A percentile compares a stretch with the other conserved stretches of the same genome.
phyloP scores from a whole-genome alignment of 805 yeast genomes.

The Kodamaea kaohsiungensis region DNA sequence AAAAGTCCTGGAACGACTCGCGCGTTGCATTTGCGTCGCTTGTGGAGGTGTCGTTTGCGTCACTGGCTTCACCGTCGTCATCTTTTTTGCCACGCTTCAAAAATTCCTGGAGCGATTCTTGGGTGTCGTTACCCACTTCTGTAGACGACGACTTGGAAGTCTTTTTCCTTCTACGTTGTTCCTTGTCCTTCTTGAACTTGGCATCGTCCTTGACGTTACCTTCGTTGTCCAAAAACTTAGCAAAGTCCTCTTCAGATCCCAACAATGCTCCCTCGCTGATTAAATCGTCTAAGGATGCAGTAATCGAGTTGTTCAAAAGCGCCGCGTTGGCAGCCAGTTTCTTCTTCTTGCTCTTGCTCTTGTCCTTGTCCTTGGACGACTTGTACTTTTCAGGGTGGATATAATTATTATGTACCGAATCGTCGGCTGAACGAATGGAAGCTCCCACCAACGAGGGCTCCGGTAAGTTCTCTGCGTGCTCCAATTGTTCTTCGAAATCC shows the following conservation, averaged over 20 bases:
- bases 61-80: not conserved
- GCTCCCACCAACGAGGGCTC: conserved; percentile 57
- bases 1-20: conserved; percentile 6
- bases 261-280: conserved; percentile 47
- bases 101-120: conserved; percentile 9
- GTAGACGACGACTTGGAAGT: conserved; percentile 1
- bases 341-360: conserved; percentile 12
- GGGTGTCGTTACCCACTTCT: conserved; percentile 19
- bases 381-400: conserved; percentile 46
- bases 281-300: conserved; percentile 56
- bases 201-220: conserved; percentile 56
- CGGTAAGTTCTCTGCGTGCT: conserved; percentile 48
- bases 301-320: conserved; percentile 32
- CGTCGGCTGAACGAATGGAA: conserved; percentile 50
- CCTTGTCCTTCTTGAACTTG: conserved; percentile 9
- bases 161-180: conserved; percentile 1
- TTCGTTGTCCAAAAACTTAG: conserved; percentile 49
- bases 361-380: conserved; percentile 20
- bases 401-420: conserved; percentile 44
- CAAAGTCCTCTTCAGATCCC: conserved; percentile 55
- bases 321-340: conserved; percentile 5
- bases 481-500: conserved; percentile 56
- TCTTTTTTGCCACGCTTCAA: conserved; percentile 3
- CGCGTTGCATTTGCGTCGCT: conserved; percentile 3
- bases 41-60: not conserved